A percentile compares a stretch with the other conserved stretches of the same genome.
Evolutionary conservation across 192 early-diverging fungal genomes (phyloP).

Genomic region (Coemansia sp.): DNA sequence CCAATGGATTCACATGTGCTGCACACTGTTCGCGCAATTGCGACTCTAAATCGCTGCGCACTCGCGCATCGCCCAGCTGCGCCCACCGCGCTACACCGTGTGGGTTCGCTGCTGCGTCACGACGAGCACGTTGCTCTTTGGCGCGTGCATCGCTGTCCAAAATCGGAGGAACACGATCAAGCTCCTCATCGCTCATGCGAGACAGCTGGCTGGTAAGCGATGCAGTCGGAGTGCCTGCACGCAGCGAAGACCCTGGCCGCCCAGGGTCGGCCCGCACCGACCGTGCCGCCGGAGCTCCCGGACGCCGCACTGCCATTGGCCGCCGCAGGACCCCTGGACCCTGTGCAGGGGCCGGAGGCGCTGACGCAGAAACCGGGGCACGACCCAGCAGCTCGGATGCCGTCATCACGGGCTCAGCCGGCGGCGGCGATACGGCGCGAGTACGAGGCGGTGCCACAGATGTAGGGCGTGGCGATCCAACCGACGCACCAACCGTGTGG

Average conservation of each 20-base stretch:
- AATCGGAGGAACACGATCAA: slow-evolving; percentile 57
- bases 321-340: slow-evolving; percentile 46
- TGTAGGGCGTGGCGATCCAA: slow-evolving; percentile 6
- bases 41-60: slow-evolving; percentile 36
- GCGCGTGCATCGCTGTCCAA: slow-evolving; percentile 62
- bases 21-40: slow-evolving; percentile 65
- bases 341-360: slow-evolving; percentile 3
- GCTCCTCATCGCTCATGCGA: slow-evolving; percentile 50
- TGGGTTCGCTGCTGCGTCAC: slow-evolving; percentile 67
- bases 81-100: slow-evolving; percentile 63
- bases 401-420: slow-evolving; percentile 48
- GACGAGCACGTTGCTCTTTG: slow-evolving; percentile 69
- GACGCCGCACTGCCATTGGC: slow-evolving; percentile 47
- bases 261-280: slow-evolving; percentile 7
- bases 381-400: slow-evolving; percentile 50
- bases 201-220: slow-evolving; percentile 30
- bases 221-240: slow-evolving; percentile 16
- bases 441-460: slow-evolving; percentile 7
- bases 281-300: slow-evolving; percentile 8
- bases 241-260: slow-evolving; percentile 35
- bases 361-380: slow-evolving; percentile 1
- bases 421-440: slow-evolving; percentile 31
- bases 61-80: slow-evolving; percentile 37
- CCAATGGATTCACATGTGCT: slow-evolving; percentile 58
- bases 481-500: slow-evolving; percentile 35